Evolutionary conservation across 2,329 filamentous ascomycete species (phyloP).

Genomic region (Curvularia verruculosa): DNA sequence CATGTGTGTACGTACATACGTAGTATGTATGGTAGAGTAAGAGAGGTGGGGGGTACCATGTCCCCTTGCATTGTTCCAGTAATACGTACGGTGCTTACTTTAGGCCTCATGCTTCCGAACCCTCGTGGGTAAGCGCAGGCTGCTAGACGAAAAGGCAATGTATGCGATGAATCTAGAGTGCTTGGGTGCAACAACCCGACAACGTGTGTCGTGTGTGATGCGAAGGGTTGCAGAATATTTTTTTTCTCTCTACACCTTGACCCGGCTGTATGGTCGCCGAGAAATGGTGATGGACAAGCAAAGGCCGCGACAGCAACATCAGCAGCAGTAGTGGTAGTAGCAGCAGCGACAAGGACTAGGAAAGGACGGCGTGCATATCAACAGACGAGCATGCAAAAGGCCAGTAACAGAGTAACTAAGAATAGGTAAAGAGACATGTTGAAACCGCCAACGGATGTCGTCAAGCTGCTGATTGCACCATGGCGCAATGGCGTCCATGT

Average conservation of each 20-base stretch:
- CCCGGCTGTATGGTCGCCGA: slow-evolving; percentile 34
- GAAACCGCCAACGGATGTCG: slow-evolving; percentile 13
- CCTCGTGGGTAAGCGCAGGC: slow-evolving; percentile 3
- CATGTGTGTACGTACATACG: too few species aligned
- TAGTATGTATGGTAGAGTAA: neutral
- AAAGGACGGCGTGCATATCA: neutral
- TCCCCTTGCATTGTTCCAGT: slow-evolving; percentile 18
- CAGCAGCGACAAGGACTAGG: neutral
- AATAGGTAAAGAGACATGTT: neutral
- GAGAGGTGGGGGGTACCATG: slow-evolving; percentile 2
- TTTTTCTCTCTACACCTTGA: too few species aligned
- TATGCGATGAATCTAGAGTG: slow-evolving; percentile 13
- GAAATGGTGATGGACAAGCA: slow-evolving; percentile 16
- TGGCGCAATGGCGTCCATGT: slow-evolving; percentile 11
- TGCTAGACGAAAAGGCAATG: slow-evolving; percentile 6
- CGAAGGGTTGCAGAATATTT: slow-evolving; percentile 27
- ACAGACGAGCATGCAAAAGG: slow-evolving; percentile 22
- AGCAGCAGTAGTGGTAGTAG: neutral
- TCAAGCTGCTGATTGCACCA: slow-evolving; percentile 18
- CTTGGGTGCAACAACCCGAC: slow-evolving; percentile 25
- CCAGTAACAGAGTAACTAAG: slow-evolving; percentile 10
- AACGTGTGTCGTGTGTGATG: slow-evolving; percentile 29
- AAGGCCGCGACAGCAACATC: neutral
- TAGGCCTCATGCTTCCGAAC: neutral
- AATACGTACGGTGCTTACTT: neutral